A percentile compares a stretch with the other conserved stretches of the same genome.
Evolutionary conservation across 2,329 filamentous ascomycete species (phyloP).

Genomic region (Geosmithia flava): DNA sequence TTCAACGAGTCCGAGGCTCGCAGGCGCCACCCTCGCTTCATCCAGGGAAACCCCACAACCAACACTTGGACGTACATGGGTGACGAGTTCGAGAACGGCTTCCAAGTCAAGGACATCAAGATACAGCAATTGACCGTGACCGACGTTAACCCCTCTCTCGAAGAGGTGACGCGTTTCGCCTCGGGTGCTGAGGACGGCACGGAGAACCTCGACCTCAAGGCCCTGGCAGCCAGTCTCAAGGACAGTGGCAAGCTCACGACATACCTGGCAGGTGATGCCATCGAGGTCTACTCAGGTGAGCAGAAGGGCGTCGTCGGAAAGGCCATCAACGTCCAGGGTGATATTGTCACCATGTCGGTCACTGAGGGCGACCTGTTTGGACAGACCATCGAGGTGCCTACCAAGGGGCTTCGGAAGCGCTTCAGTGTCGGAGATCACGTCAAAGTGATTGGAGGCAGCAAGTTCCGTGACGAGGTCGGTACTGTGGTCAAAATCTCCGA

Average conservation of each 20-base stretch:
- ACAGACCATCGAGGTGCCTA: constrained; percentile 82
- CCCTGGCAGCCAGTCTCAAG: constrained; percentile 80
- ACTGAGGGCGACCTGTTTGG: constrained; percentile 71
- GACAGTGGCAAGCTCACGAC: constrained; percentile 69
- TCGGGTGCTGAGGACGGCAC: constrained; percentile 82
- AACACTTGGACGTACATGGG: constrained; percentile 77
- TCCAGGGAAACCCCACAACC: constrained; percentile 58
- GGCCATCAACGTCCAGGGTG: constrained; percentile 73
- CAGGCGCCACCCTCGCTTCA: constrained; percentile 61
- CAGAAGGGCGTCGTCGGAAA: constrained; percentile 84
- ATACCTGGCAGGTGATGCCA: constrained; percentile 88
- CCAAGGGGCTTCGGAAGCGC: constrained; percentile 82
- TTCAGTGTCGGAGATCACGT: constrained; percentile 94
- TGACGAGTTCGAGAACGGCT: constrained; percentile 86
- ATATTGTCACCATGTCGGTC: constrained; percentile 83
- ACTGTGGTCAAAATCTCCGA: constrained; percentile 92
- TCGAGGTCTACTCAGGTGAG: constrained; percentile 92
- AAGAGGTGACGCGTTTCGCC: constrained; percentile 92
- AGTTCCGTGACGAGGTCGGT: constrained; percentile 88
- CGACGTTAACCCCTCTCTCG: constrained; percentile 83
- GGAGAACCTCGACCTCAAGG: constrained; percentile 84
- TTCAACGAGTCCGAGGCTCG: constrained; percentile 91
- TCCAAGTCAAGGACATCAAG: constrained; percentile 87
- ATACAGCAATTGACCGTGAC: constrained; percentile 76
- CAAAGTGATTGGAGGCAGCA: constrained; percentile 93